Base-by-base conservation (phyloP, 2,329 filamentous ascomycete species). In the Colletotrichum aenigma region DNA sequence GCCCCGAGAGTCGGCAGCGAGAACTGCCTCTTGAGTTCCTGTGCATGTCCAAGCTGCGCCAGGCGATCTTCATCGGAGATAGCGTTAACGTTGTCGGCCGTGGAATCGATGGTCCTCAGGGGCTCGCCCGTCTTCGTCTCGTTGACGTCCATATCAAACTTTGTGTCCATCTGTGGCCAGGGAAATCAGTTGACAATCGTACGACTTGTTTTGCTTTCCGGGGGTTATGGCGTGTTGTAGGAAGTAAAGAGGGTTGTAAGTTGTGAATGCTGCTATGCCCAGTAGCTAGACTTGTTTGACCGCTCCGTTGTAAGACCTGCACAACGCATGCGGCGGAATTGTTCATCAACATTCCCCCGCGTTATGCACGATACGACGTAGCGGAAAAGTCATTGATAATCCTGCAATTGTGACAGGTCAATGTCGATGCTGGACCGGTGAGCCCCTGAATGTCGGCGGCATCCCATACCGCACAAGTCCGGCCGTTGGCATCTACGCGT, bases 1-100 rank as follows among this genome's bases (percentile, higher is more conserved):
- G 84, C 82, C 16, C 83, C 84, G 3, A 89, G 81, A 1, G 87
- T 86, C 78, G 85, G 86, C 2, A 89, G 77, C 1, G 86, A 86
- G 77, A 88, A 87, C 21, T 74, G 70, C 18, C 78, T 74, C 28
- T 77, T 66, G 5, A 87, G 82, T 58, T 84, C 81, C 36, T 82
- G 81, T 7, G 76, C 43, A 10, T 82, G 81, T 2, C 81, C 81
- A 5, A 83, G 58, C 66, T 82, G 79, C 2, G 80, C 81, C 12
- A 83, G 76, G 1, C 80, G 77, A 1, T 79, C 68, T 36, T 80
- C 78, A 16, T 80, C 79, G 18, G 70, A 26, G 13, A 36, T n/a
- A 3, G 34, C 28, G 24, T 52, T 36, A 0, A 12, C 21, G 30
- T 52, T 36, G 9, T 38, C 56, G 26, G 56, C 52, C 10, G 34